phyloP scores from a whole-genome alignment of 1,284 basidiomycete species.

The Ustilago xerochloae region DNA sequence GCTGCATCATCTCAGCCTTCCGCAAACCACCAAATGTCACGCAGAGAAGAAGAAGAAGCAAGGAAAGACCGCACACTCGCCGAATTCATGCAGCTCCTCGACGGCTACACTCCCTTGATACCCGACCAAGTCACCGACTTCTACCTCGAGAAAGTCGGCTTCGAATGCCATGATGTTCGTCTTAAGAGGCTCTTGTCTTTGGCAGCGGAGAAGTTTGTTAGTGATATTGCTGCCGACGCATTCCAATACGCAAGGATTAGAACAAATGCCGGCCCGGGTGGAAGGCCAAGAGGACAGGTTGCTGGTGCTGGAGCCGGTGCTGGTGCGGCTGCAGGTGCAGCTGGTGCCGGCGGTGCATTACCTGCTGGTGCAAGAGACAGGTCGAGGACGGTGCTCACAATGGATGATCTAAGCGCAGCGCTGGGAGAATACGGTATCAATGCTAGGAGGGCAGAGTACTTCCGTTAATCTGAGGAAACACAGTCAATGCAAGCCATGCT shows the following conservation, averaged over 20 bases:
- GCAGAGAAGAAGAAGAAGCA: conserved; percentile 78
- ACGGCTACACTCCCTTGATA: conserved; percentile 95
- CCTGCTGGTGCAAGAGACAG: conserved; percentile 73
- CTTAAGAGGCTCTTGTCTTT: conserved; percentile 88
- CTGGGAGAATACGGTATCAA: conserved; percentile 85
- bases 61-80: conserved; percentile 82
- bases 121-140: conserved; percentile 98
- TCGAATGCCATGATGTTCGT: conserved; percentile 85
- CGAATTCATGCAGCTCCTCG: conserved; percentile 93
- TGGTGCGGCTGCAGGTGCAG: conserved; percentile 19
- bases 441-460: conserved; percentile 63
- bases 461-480: conserved; percentile 47
- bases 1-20: conserved; percentile 31
- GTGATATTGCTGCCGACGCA: conserved; percentile 95
- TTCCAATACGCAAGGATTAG: conserved; percentile 97
- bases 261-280: conserved; percentile 71
- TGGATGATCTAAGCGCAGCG: conserved; percentile 94
- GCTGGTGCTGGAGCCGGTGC: conserved; percentile 12
- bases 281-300: conserved; percentile 55
- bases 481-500: not conserved
- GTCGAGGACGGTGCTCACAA: conserved; percentile 93
- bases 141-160: conserved; percentile 94
- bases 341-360: conserved; percentile 9
- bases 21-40: conserved; percentile 56
- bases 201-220: conserved; percentile 97